Evolutionary conservation across 2,329 filamentous ascomycete genomes (phyloP), one percentile per base, ranked within the genome.

Genomic region (Fusarium euwallaceae): DNA sequence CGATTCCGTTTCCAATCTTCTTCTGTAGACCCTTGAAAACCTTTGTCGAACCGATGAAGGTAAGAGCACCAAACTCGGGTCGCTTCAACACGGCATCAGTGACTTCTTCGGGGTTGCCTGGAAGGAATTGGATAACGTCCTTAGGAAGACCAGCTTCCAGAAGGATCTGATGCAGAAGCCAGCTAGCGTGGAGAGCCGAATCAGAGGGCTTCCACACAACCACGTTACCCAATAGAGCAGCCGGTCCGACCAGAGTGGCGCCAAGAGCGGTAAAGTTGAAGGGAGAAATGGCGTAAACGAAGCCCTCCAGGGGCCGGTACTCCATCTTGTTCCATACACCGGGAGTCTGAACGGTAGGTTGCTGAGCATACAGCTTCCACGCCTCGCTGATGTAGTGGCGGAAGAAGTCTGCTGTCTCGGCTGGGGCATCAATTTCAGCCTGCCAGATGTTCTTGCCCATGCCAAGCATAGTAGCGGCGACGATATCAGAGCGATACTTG

Each of bases 251-350:
- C 2, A 85, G 76, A 53, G 79, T 84, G 4, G 78, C 84, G 12
- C 81, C 84, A 20, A 85, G 78, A 1, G 84, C 84, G 0, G 84
- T 84, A 64, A 85, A 85, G 77, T 86, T 86, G 77, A 86, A 86
- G 4, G 84, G 84, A 0, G 83, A 81, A 4, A 85, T 74, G 17
- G 83, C 80, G 53, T 84, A 84, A 12, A 86, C 83, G 67, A 85
- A 85, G 1, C 84, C 84, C 62, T 85, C 84, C 0, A 85, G 77
- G 0, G 84, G 83, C 0, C 84, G 76, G 64, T 81, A 83, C 17
- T 85, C 83, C 73, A 75, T 73, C 55, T 73, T 75, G 12, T 73
- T 76, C 73, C 73, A 76, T 11, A 73, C 63, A 0, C 72, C 72
- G 0, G 61, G 37, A 0, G 68, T 60, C 10, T 76, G 72, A 3